phyloP scores from a whole-genome alignment of 2,329 filamentous ascomycete species.

The Fusarium acutatum region DNA sequence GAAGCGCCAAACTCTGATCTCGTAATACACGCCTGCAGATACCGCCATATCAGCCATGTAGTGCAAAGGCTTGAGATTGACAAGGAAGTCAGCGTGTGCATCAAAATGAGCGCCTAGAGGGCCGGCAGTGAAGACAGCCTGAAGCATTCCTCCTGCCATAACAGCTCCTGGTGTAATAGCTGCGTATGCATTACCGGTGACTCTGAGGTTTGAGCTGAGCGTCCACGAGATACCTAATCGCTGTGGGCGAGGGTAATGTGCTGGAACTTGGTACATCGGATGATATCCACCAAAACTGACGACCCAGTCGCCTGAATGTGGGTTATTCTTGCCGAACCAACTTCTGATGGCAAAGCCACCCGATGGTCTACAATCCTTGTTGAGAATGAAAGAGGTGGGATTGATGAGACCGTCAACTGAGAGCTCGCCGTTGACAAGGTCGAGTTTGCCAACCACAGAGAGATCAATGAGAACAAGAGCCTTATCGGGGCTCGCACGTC shows the following conservation, averaged over 20 bases:
- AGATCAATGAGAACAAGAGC: background rate
- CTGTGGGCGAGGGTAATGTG: background rate
- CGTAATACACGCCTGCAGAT: background rate
- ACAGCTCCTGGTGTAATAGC: background rate
- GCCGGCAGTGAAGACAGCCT: fast-evolving
- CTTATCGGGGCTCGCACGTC: background rate
- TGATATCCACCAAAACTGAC: background rate
- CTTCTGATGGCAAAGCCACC: fast-evolving
- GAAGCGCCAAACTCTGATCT: background rate
- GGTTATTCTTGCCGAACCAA: background rate
- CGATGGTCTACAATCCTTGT: fast-evolving
- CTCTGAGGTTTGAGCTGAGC: fast-evolving
- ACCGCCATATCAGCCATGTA: background rate
- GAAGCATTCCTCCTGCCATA: background rate
- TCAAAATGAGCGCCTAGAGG: background rate
- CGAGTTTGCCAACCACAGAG: background rate
- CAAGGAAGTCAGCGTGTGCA: background rate
- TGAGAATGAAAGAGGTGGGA: background rate
- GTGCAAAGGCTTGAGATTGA: background rate
- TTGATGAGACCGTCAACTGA: background rate
- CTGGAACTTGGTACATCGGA: background rate
- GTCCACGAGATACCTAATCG: background rate
- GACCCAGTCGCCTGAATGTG: background rate
- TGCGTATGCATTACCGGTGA: background rate
- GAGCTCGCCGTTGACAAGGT: background rate